These are phyloP conservation scores for Acidiella bohemica DNA, from an alignment of 495 filamentous ascomycete species.

Conservation along the genomic window DNA sequence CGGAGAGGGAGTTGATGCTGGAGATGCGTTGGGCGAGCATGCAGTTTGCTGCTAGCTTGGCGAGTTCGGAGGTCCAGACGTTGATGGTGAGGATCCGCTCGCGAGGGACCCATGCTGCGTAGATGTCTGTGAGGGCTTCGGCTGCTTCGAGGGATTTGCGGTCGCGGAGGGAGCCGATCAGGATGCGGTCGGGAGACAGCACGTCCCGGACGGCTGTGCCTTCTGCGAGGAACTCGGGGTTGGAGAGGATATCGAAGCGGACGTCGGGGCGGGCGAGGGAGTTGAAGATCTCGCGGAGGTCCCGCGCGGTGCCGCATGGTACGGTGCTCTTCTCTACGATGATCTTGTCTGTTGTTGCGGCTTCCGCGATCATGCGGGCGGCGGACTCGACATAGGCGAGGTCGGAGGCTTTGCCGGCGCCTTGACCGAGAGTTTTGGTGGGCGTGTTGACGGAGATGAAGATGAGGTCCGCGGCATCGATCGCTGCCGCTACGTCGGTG, in stretches of 20 bases:
- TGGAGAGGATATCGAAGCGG: conserved; percentile 64
- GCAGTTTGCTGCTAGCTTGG: conserved; percentile 69
- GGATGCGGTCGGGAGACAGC: conserved; percentile 57
- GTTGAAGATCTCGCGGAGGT: conserved; percentile 55
- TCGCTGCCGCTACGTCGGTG: conserved; percentile 44
- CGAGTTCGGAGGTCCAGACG: conserved; percentile 66
- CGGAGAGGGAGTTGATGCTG: conserved; percentile 55
- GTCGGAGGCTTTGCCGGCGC: conserved; percentile 59
- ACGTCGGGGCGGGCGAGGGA: conserved; percentile 50
- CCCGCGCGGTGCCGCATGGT: conserved; percentile 61
- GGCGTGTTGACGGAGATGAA: conserved; percentile 74
- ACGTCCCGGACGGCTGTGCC: conserved; percentile 63
- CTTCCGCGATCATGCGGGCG: conserved; percentile 48
- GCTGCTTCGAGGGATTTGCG: conserved; percentile 47
- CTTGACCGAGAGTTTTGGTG: conserved; percentile 57
- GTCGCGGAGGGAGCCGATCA: conserved; percentile 57
- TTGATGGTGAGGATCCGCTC: conserved; percentile 57
- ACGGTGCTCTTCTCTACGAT: conserved; percentile 80
- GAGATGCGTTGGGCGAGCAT: conserved; percentile 74
- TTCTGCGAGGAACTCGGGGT: conserved; percentile 73
- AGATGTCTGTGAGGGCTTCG: conserved; percentile 47
- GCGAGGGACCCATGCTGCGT: conserved; percentile 52
- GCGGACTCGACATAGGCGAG: conserved; percentile 61
- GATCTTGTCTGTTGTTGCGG: conserved; percentile 53
- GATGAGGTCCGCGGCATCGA: conserved; percentile 58